Conservation (phyloP, 768 basidiomycete genomes). For the Boletus edulis region DNA sequence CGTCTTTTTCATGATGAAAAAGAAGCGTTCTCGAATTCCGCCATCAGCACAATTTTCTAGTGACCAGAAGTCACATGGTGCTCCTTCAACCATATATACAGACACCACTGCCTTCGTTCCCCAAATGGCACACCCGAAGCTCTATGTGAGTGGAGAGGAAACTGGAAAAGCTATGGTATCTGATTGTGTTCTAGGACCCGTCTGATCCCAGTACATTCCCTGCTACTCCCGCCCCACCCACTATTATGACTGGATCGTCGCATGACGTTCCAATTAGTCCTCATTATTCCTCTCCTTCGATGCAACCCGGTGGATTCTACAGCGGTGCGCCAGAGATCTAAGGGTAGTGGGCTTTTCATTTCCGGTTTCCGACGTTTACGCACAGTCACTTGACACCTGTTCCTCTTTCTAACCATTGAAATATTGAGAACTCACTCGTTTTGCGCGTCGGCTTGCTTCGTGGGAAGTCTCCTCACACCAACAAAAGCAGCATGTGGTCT, state of each 20-base stretch:
- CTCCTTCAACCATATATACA: conserved; percentile 4
- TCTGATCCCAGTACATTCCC: conserved; percentile 40
- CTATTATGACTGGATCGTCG: conserved; percentile 4
- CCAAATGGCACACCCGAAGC: conserved; percentile 22
- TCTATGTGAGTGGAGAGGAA: conserved; percentile 28
- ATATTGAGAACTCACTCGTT: background rate
- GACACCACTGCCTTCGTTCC: conserved; percentile 12
- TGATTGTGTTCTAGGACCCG: conserved; percentile 28
- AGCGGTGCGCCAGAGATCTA: conserved; percentile 27
- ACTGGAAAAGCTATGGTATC: background rate
- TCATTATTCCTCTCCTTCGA: conserved; percentile 9
- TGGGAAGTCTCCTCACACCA: too few relatives aligned
- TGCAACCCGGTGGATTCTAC: conserved; percentile 20
- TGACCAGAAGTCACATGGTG: background rate
- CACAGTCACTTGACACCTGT: background rate
- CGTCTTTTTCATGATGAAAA: conserved; percentile 39
- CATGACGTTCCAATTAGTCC: conserved; percentile 3
- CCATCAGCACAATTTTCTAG: conserved; percentile 14
- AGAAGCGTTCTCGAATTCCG: conserved; percentile 23
- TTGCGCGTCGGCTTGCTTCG: background rate
- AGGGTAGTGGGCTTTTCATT: background rate
- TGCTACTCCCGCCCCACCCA: conserved; percentile 20
- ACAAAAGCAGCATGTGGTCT: background rate
- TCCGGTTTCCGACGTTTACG: background rate
- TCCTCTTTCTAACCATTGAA: background rate